Conservation (phyloP, 2,329 filamentous ascomycete species). For the Bipolaris cookei region DNA sequence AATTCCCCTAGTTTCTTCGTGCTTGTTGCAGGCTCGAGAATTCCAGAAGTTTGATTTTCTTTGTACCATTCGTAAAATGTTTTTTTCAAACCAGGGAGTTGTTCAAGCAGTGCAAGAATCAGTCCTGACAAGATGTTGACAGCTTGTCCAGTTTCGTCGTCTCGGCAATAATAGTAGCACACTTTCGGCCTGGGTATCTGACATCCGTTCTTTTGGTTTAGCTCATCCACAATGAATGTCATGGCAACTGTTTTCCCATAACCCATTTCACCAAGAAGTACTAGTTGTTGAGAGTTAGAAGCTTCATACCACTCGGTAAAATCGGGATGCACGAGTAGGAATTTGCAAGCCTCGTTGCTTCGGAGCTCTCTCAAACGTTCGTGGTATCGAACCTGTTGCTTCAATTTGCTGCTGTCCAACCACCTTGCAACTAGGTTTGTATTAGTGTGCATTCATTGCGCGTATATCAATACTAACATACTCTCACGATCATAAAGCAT, state of each 20-base stretch:
- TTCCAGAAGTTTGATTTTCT: neutral
- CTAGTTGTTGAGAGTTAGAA: neutral
- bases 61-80: neutral
- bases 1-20: neutral
- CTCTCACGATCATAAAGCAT: too few relatives aligned
- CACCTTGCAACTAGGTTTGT: too few relatives aligned
- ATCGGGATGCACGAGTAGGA: neutral
- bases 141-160: neutral
- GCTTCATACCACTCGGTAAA: neutral
- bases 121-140: neutral
- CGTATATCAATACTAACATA: too few relatives aligned
- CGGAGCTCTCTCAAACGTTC: neutral
- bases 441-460: neutral
- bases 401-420: too few relatives aligned
- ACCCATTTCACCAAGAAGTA: neutral
- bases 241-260: neutral
- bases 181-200: neutral
- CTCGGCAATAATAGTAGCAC: neutral
- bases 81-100: neutral
- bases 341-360: neutral
- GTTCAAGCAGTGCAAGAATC: neutral
- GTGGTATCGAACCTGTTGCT: neutral
- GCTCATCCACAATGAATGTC: neutral
- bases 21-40: neutral
- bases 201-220: neutral